Base-by-base conservation (phyloP, 2,329 filamentous ascomycete genomes). In the Penicillium sclerotigenum region DNA sequence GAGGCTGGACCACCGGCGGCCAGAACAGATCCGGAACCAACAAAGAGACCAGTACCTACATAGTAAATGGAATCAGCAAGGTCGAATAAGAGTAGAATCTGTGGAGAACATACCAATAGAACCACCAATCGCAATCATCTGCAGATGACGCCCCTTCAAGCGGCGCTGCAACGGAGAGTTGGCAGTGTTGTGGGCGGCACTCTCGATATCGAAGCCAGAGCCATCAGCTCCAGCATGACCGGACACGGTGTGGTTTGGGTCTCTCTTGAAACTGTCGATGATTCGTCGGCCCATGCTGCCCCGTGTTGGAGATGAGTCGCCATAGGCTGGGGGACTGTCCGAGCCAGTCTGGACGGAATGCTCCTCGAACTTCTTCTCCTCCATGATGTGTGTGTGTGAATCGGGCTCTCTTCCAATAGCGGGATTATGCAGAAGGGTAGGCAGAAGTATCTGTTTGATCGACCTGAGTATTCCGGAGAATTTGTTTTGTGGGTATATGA, bases 91-190 rank as follows among this genome's bases (percentile, higher is more conserved):
- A 28, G 20, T 22, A 16, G 10, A 36, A 34, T 24, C 20, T 8
- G 5, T 20, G 11, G 13, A 24, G 42, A 20, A 22, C 73, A 53
- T 77, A 84, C 89, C 89, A 67, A 96, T 96, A 11, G 89, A 93
- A 41, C 92, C 92, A 65, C 91, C 91, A 64, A 97, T 96, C 14
- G 93, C 93, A 79, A 97, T 97, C 93, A 97, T 97, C 78, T 97
- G 92, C 70, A 97, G 71, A 78, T 97, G 93, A 46, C 91, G 82
- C 20, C 87, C 86, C 75, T 95, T 94, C 64, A 96, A 76, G 71
- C 86, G 87, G 67, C 91, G 82, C 48, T 88, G 85, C 48, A 97
- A 80, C 8, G 88, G 85, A 43, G 89, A 87, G 61, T 87, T 82
- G 4, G 90, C 88, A 1, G 90, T 92, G 41, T 80, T 80, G 16